phyloP scores from a whole-genome alignment of 1,139 yeast species.

The Sugiyamaella grinbergsii region DNA sequence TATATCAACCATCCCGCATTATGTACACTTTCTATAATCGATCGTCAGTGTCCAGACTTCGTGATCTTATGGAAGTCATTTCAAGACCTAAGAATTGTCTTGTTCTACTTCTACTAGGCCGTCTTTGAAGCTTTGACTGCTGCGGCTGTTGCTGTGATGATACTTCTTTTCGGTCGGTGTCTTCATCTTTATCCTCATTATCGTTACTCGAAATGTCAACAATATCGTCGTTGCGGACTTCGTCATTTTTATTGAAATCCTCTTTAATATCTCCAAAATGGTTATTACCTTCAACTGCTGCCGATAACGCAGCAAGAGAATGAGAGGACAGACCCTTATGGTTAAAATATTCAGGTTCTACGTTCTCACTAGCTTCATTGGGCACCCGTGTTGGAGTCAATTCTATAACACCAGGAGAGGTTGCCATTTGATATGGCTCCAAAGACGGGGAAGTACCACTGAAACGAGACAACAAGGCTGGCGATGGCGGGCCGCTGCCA shows the following conservation, averaged over 20 bases:
- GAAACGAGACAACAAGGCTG: slow-evolving; percentile 1
- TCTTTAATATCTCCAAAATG: not conserved
- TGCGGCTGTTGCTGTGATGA: not conserved
- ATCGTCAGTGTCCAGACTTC: slow-evolving; percentile 30
- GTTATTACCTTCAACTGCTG: not conserved
- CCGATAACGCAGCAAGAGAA: not conserved
- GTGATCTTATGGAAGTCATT: slow-evolving; percentile 30
- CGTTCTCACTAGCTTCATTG: not conserved
- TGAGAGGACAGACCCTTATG: slow-evolving; percentile 4
- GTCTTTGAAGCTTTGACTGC: slow-evolving; percentile 12
- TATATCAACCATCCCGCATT: slow-evolving; percentile 1
- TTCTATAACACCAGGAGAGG: slow-evolving; percentile 11
- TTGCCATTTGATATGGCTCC: slow-evolving; percentile 9
- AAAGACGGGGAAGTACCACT: slow-evolving; percentile 14
- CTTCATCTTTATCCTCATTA: not conserved
- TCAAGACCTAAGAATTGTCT: slow-evolving; percentile 29
- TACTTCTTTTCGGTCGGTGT: not conserved
- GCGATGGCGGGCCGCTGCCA: not conserved
- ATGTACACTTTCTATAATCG: slow-evolving; percentile 22
- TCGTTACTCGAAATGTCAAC: not conserved
- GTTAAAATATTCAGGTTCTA: not conserved
- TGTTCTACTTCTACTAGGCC: slow-evolving; percentile 29
- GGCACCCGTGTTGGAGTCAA: slow-evolving; percentile 11
- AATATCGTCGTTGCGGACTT: not conserved
- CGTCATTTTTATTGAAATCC: not conserved